Percentiles rank a stretch among this genome's conserved stretches.
These are phyloP conservation scores for Fusarium nodosum DNA, from an alignment of 2,329 filamentous ascomycete genomes.

Conservation along the genomic window DNA sequence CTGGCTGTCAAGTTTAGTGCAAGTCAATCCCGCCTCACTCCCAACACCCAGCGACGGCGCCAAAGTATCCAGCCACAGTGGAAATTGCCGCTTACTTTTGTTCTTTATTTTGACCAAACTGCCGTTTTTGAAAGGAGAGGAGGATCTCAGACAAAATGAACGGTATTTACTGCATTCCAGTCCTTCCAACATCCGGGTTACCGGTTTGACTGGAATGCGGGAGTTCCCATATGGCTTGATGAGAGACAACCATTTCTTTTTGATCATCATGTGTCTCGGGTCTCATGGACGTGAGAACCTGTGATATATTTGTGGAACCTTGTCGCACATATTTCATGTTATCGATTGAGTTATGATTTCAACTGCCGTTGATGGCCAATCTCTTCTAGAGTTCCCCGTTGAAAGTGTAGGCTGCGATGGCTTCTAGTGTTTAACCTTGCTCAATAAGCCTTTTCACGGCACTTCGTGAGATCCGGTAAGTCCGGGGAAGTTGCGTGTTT, in stretches of 20 bases:
- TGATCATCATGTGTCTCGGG: neutral
- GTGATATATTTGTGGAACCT: neutral
- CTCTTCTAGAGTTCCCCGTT: accelerated
- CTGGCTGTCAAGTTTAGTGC: slow-evolving; percentile 4
- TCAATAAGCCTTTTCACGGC: neutral
- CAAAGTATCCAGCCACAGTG: slow-evolving; percentile 21
- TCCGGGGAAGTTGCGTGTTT: neutral
- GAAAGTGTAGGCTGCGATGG: accelerated
- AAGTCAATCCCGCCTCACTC: neutral
- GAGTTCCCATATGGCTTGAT: neutral
- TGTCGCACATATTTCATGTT: no score
- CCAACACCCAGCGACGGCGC: neutral
- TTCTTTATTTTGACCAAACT: neutral
- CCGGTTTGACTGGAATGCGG: neutral
- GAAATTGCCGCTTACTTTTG: neutral
- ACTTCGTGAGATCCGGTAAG: neutral
- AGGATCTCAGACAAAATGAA: no score
- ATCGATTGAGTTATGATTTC: neutral
- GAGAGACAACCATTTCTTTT: neutral
- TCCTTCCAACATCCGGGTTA: neutral
- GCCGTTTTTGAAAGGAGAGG: neutral
- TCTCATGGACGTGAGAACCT: neutral
- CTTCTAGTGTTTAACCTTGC: neutral
- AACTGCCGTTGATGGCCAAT: neutral
- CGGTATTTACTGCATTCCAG: slow-evolving; percentile 15